Base-by-base conservation (phyloP, 148 eudicot genomes). In the Rhododendron mucronatum region DNA sequence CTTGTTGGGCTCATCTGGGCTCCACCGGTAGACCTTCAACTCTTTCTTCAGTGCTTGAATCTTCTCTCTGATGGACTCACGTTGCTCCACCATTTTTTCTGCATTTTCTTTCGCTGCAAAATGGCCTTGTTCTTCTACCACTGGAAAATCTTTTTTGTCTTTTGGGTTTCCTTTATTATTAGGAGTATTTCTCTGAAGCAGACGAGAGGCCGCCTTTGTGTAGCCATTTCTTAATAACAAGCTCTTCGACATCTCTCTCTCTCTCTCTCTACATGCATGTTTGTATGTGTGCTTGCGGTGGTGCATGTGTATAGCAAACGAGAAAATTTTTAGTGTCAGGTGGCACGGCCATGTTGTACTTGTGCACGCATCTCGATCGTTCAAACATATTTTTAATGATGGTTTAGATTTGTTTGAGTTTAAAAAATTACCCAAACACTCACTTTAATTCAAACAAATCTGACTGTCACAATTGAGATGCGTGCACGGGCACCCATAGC, bases 11-110 rank as follows among this genome's bases (percentile, higher is more conserved):
- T 80, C 5, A 82, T 92, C 90, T 10, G 96, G 95, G 86, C 86
- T 94, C 98, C 96, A 94, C 7, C 96, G 83, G 82, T 96, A 96
- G 18, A 96, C 92, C 82, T 87, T 89, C 86, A 96, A 94, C 89
- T 96, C 96, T 83, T 95, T 92, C 55, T n/a, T 86, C 71, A 85
- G 78, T 18, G 84, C 82, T 2, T 41, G 86, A 23, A 82, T 67
- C 50, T 9, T 88, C 12, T 63, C 23, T 13, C 57, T 82, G 71
- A 90, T 23, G 74, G n/a, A 67, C 41, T 85, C 41, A 13, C 85
- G 90, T 57, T 92, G 88, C 3, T 89, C 87, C 2, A 86, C 78
- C 8, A 88, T 90, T 82, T 87, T 87, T 75, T 90, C 86, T 0
- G 97, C 97, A 63, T 87, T 86, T 15, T 87, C 57, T 81, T 93